A percentile compares a stretch with the other conserved stretches of the same genome.
These are phyloP conservation scores for Sarocladium oryzae DNA, from an alignment of 2,329 filamentous ascomycete genomes.

Conservation along the genomic window DNA sequence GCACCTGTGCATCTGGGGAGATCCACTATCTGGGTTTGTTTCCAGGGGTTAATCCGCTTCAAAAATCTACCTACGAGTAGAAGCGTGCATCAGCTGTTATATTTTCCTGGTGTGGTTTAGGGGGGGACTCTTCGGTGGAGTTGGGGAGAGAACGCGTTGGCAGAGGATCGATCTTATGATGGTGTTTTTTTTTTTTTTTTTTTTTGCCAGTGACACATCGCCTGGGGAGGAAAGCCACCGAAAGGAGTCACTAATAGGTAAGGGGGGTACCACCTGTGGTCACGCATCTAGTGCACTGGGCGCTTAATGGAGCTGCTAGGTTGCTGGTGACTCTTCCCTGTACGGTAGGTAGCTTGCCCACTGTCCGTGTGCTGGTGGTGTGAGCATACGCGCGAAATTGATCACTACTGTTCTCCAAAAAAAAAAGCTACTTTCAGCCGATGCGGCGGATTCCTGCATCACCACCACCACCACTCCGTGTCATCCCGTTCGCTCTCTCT, in stretches of 20 bases:
- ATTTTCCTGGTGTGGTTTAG: too few relatives aligned
- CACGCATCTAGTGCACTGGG: too few relatives aligned
- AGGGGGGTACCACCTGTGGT: too few relatives aligned
- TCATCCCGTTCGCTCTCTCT: conserved; percentile 5
- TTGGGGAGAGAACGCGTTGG: too few relatives aligned
- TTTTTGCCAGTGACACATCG: not conserved
- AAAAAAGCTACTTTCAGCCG: conserved; percentile 8
- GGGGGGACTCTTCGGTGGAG: too few relatives aligned
- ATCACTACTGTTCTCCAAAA: not conserved
- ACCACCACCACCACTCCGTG: conserved; percentile 2
- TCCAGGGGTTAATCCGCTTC: not conserved
- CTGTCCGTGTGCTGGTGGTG: too few relatives aligned
- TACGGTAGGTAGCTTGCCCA: too few relatives aligned
- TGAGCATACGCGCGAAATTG: not conserved
- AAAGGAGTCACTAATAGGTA: not conserved
- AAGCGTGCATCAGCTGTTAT: too few relatives aligned
- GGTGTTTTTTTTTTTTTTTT: too few relatives aligned
- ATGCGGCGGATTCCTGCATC: conserved; percentile 8
- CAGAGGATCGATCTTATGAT: too few relatives aligned
- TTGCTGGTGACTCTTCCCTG: not conserved
- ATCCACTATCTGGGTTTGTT: not conserved
- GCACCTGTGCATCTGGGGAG: not conserved
- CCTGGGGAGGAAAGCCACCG: not conserved
- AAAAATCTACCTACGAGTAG: too few relatives aligned
- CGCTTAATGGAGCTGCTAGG: not conserved